Conservation (phyloP, 2,329 filamentous ascomycete species). For the Teratosphaeria epicoccoides region DNA sequence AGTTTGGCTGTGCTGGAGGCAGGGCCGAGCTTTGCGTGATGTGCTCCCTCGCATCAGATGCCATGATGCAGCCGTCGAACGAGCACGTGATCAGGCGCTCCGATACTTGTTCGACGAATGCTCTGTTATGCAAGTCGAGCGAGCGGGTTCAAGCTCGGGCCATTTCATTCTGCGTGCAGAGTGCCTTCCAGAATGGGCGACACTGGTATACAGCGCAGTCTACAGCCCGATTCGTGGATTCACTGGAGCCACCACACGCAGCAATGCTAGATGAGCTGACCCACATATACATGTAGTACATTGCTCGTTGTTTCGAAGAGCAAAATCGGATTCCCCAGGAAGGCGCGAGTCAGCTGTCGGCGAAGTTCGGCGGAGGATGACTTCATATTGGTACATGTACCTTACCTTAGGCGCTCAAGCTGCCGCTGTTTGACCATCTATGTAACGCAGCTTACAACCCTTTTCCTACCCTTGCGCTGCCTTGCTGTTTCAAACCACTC, state of each 20-base stretch:
- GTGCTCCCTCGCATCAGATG: background rate
- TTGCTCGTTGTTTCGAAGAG: too few relatives aligned
- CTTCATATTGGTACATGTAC: too few relatives aligned
- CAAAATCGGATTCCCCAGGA: background rate
- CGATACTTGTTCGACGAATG: background rate
- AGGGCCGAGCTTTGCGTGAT: constrained; percentile 3
- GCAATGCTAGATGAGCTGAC: too few relatives aligned
- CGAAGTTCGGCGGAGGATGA: background rate
- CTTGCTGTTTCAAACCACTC: background rate
- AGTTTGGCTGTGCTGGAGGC: constrained; percentile 47
- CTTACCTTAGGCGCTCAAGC: background rate
- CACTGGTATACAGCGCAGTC: too few relatives aligned
- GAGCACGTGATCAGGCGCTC: too few relatives aligned
- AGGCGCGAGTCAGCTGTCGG: background rate
- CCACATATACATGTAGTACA: too few relatives aligned
- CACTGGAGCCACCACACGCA: too few relatives aligned
- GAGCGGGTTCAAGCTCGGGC: background rate
- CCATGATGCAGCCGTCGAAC: too few relatives aligned
- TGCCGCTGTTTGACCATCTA: background rate
- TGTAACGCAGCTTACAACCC: background rate
- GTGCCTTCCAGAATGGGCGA: background rate
- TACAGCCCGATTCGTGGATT: too few relatives aligned
- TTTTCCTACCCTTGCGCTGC: background rate
- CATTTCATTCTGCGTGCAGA: background rate
- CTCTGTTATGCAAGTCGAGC: background rate